Percentiles rank a stretch among this genome's conserved stretches.
phyloP scores from a whole-genome alignment of 352 stramenopile species.

The Sclerospora graminicola region DNA sequence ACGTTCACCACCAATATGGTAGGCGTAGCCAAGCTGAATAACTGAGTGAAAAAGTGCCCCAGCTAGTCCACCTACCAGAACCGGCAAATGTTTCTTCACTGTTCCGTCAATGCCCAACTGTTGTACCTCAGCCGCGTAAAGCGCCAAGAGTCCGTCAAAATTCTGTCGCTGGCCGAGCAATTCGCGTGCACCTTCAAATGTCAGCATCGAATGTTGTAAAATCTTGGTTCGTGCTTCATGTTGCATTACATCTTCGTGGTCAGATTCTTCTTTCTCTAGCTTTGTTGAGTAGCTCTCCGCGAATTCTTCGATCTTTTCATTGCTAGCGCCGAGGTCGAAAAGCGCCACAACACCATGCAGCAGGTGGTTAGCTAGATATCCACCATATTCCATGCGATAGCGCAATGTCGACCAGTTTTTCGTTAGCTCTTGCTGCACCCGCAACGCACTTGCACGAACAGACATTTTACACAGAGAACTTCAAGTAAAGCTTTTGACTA shows the following conservation, averaged over 20 bases:
- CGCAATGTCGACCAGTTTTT: slow-evolving; percentile 17
- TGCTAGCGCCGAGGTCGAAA: slow-evolving; percentile 17
- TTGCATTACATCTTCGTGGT: slow-evolving; percentile 10
- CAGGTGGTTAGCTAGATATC: slow-evolving; percentile 27
- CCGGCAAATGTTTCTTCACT: slow-evolving; percentile 27
- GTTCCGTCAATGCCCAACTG: slow-evolving; percentile 16
- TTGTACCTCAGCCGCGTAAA: slow-evolving; percentile 23
- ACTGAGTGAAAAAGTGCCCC: slow-evolving; percentile 29
- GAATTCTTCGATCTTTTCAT: slow-evolving; percentile 23
- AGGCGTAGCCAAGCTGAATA: slow-evolving; percentile 33
- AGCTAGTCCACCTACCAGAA: slow-evolving; percentile 23
- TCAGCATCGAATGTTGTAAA: slow-evolving; percentile 11
- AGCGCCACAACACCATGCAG: slow-evolving; percentile 29
- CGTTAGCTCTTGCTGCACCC: slow-evolving; percentile 15
- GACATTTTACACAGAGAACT: slow-evolving; percentile 5
- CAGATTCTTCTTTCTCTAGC: slow-evolving; percentile 10
- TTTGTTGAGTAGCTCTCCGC: slow-evolving; percentile 19
- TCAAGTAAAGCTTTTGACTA: too few species aligned
- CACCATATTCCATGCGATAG: slow-evolving; percentile 26
- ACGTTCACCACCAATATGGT: slow-evolving; percentile 22
- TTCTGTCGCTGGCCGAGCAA: slow-evolving; percentile 24
- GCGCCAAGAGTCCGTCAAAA: slow-evolving; percentile 20
- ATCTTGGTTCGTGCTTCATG: slow-evolving; percentile 3
- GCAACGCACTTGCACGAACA: neutral
- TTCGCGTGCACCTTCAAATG: slow-evolving; percentile 7